Base-by-base conservation (phyloP, 1,139 yeast species). In the Yarrowia galli region DNA sequence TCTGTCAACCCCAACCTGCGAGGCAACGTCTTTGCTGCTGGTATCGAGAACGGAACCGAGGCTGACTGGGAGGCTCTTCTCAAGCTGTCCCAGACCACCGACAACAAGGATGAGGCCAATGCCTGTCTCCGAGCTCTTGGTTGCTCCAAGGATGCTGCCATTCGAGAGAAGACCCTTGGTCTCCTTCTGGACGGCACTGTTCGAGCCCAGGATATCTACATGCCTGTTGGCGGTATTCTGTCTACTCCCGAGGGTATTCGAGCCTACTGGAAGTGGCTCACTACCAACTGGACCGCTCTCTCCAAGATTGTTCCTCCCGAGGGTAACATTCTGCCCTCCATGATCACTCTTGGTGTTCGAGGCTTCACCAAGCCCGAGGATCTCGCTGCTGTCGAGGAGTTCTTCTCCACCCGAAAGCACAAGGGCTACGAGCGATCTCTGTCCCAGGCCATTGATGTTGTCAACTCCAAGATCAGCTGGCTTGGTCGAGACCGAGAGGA, bases 1-100 rank as follows among this genome's bases (percentile, higher is more conserved):
- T 92, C 95, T 22, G 83, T 93, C 71, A 89, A 92, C 79, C 96
- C 98, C 72, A 89, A 92, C 79, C 80, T 93, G 74, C 87, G 92
- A 79, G 85, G 85, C 9, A 77, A 91, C 15, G 87, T 95, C 56
- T 93, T 91, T 79, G 80, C 79, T 67, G 79, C 87, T 23, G 91
- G 86, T 73, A 93, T 97, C 65, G 83, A 84, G 74, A 78, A 80
- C 68, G 97, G 96, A 71, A 87, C 86, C 70, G 79, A 83, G 56
- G 77, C 72, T 46, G 86, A 87, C 71, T 92, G 86, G 79, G 88
- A 91, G 61, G 84, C 85, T 72, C 79, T 93, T 69, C 82, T 84
- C 72, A 76, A 83, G 43, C 85, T 92, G 72, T 91, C 90, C 83
- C 81, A 83, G 71, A 84, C 85, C 71, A 89, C 96, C 66, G 79